A percentile compares a stretch with the other conserved stretches of the same genome.
These are phyloP conservation scores for Tolypocladium cylindrosporum DNA, from an alignment of 2,329 filamentous ascomycete genomes.

Conservation along the genomic window DNA sequence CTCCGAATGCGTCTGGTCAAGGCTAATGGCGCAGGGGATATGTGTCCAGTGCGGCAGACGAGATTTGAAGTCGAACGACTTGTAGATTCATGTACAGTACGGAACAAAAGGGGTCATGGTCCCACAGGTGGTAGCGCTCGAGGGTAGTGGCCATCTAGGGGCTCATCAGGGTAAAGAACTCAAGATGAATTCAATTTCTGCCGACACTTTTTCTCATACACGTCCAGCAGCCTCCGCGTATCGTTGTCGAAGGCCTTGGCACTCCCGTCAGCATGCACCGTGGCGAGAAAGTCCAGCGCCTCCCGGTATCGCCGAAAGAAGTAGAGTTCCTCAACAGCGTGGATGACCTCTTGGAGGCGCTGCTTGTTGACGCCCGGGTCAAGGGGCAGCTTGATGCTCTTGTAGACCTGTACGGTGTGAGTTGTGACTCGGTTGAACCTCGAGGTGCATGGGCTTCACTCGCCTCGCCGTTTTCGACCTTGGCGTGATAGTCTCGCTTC, in stretches of 20 bases:
- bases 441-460: conserved; percentile 5
- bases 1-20: too few species aligned
- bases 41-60: neutral
- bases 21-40: too few species aligned
- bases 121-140: neutral
- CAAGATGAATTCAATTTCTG: conserved; percentile 15
- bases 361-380: conserved; percentile 29
- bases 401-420: conserved; percentile 28
- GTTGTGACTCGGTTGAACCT: neutral
- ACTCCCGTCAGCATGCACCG: conserved; percentile 20
- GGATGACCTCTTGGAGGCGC: conserved; percentile 38
- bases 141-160: too few species aligned
- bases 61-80: neutral
- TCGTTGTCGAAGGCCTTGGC: conserved; percentile 31
- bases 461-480: conserved; percentile 46
- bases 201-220: conserved; percentile 33
- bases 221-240: conserved; percentile 25
- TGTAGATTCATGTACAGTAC: neutral
- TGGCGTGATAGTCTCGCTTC: conserved; percentile 32
- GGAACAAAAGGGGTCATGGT: neutral
- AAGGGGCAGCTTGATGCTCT: conserved; percentile 31
- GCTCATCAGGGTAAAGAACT: neutral
- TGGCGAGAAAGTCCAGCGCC: conserved; percentile 29
- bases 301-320: conserved; percentile 38
- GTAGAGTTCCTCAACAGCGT: conserved; percentile 49